Percentiles rank a stretch among this genome's conserved stretches.
Evolutionary conservation across 345 rosid species (phyloP).

Genomic region (Syzygium aromaticum): DNA sequence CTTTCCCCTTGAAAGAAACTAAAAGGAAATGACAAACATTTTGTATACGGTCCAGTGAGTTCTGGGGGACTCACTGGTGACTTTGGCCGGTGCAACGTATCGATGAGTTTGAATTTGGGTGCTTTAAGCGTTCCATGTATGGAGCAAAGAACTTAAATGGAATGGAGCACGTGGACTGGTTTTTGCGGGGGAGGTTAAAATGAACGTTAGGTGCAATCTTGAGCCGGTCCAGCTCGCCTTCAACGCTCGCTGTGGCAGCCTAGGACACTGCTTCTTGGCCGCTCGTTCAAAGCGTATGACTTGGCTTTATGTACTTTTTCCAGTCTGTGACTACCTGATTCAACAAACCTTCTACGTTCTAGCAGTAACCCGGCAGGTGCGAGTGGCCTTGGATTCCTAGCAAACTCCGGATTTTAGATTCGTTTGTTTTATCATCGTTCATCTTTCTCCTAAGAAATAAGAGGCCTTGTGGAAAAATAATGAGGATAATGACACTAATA

Average conservation of each 20-base stretch:
- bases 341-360: not conserved
- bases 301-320: not conserved
- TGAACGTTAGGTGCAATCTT: slow-evolving; percentile 6
- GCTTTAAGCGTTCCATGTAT: not conserved
- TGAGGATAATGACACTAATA: no score
- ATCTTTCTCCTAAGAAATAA: not conserved
- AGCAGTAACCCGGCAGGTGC: not conserved
- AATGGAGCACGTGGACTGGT: not conserved
- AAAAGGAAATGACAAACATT: not conserved
- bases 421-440: not conserved
- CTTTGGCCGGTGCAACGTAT: not conserved
- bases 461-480: not conserved
- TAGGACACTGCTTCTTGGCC: not conserved
- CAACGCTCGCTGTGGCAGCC: not conserved
- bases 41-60: not conserved
- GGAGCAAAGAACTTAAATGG: not conserved
- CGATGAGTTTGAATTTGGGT: not conserved
- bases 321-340: not conserved
- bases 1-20: not conserved
- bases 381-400: not conserved
- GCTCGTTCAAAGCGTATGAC: not conserved
- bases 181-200: not conserved
- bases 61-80: not conserved
- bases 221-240: slow-evolving; percentile 3
- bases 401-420: not conserved